phyloP scores from a whole-genome alignment of 805 yeast species.

The Lipomyces japonicus region DNA sequence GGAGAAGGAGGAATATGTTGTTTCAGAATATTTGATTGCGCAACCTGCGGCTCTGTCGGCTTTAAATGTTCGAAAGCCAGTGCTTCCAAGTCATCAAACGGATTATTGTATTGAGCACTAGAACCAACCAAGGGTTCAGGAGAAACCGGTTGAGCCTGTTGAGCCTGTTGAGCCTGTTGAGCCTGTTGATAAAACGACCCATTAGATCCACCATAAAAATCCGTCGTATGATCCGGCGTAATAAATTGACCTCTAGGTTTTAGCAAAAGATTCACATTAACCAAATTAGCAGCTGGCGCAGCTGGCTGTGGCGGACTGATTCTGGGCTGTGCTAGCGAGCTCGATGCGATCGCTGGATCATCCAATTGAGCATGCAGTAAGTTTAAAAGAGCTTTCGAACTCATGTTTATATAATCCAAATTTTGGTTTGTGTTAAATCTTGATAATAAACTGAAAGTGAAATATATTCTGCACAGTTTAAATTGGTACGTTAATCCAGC shows the following conservation, averaged over 20 bases:
- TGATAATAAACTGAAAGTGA: not conserved
- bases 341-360: slow-evolving; percentile 22
- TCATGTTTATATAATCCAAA: not conserved
- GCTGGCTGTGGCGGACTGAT: slow-evolving; percentile 1
- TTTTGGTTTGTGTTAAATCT: too few relatives aligned
- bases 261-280: too few relatives aligned
- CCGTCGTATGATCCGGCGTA: not conserved
- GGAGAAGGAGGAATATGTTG: not conserved
- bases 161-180: too few relatives aligned
- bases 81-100: slow-evolving; percentile 20
- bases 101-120: too few relatives aligned
- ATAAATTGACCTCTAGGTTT: slow-evolving; percentile 3
- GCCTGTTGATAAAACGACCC: too few relatives aligned
- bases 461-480: slow-evolving; percentile 1
- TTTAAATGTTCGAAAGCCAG: too few relatives aligned
- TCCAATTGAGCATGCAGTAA: slow-evolving; percentile 12
- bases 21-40: too few relatives aligned
- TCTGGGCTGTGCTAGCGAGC: not conserved
- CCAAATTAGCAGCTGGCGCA: slow-evolving; percentile 4
- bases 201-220: too few relatives aligned
- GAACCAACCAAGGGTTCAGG: too few relatives aligned
- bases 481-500: too few relatives aligned
- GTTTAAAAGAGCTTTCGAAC: slow-evolving; percentile 10
- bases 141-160: too few relatives aligned
- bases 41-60: too few relatives aligned